Base-by-base conservation (phyloP, 768 basidiomycete species). In the Russula earlei region DNA sequence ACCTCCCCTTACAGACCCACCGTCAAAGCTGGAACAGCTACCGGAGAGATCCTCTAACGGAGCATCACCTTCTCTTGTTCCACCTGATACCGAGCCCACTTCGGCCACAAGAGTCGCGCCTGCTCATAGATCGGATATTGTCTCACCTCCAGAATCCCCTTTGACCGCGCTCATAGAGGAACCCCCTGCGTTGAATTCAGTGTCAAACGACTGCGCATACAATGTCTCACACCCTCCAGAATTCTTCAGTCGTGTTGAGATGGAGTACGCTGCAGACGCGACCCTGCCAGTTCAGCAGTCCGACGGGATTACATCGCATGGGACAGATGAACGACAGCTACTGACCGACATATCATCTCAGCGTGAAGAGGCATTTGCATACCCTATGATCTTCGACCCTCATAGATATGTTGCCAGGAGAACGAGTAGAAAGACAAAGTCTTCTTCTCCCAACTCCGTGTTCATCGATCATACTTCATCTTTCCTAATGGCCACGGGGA, bases 171-270 rank as follows among this genome's bases (percentile, higher is more conserved):
- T 10, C 10, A 31, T 10, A 31, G 29, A 10, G 29, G 10, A 31
- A 7, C 29, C 31, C 11, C 11, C 43, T 45, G 33, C 52, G n/a
- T n/a, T n/a, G n/a, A 9, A 12, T 41, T 27, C 27, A 29, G 38
- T 33, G 2, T 33, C 51, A n/a, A 63, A 1, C 15, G 60, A 56
- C 53, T 45, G 57, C 27, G 54, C 64, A 27, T 58, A 29, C n/a
- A 54, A 48, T 45, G 29, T 50, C 29, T 34, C 62, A 53, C 45
- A 49, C 4, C 33, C 63, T 56, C 54, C 66, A 51, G 37, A 67
- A 61, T 52, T 60, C 4, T 52, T 60, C 25, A 49, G 60, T 27
- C 59, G 55, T 40, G 44, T 64, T 27, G 50, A 63, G 5, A 44
- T 60, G n/a, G 42, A 45, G 34, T 34, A 53, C 19, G 52, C 22